Evolutionary conservation across 345 rosid species (phyloP).

Genomic region (Trapa incisa): DNA sequence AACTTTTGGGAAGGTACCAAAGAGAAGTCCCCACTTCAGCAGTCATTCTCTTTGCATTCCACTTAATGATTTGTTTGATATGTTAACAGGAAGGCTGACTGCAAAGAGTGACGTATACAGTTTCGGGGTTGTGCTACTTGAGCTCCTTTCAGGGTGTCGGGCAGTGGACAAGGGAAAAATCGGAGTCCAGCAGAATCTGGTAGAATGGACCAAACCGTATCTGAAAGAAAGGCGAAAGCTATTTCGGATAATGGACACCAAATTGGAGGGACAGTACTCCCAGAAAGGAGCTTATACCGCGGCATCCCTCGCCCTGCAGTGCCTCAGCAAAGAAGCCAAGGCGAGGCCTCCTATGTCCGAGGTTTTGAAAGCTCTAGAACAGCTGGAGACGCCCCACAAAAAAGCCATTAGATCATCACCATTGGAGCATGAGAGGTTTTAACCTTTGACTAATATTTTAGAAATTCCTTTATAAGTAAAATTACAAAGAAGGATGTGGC

Average conservation of each 20-base stretch:
- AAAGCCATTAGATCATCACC: slow-evolving; percentile 18
- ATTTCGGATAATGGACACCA: slow-evolving; percentile 88
- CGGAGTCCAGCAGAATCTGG: slow-evolving; percentile 67
- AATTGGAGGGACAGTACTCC: slow-evolving; percentile 81
- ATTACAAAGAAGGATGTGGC: no score
- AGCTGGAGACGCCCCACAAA: slow-evolving; percentile 38
- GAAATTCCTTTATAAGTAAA: no score
- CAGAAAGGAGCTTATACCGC: slow-evolving; percentile 68
- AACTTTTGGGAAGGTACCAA: background rate
- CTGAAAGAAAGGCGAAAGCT: slow-evolving; percentile 71
- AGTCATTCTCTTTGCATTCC: background rate
- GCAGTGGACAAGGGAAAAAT: slow-evolving; percentile 73
- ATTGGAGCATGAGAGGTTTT: slow-evolving; percentile 22
- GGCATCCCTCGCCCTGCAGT: slow-evolving; percentile 64
- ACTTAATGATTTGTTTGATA: slow-evolving; percentile 1
- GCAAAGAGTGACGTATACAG: slow-evolving; percentile 91
- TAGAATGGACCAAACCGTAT: slow-evolving; percentile 90
- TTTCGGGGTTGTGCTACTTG: slow-evolving; percentile 84
- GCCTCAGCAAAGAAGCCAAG: slow-evolving; percentile 53
- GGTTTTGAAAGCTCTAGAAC: slow-evolving; percentile 54
- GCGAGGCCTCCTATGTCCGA: slow-evolving; percentile 79
- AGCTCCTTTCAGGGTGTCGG: slow-evolving; percentile 69
- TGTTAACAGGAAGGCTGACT: slow-evolving; percentile 64
- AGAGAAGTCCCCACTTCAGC: background rate
- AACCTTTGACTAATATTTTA: slow-evolving; percentile 12